Percentiles rank a stretch among this genome's conserved stretches.
Conservation (phyloP, 306 rosid species). For the Cicer pinnatifidum region DNA sequence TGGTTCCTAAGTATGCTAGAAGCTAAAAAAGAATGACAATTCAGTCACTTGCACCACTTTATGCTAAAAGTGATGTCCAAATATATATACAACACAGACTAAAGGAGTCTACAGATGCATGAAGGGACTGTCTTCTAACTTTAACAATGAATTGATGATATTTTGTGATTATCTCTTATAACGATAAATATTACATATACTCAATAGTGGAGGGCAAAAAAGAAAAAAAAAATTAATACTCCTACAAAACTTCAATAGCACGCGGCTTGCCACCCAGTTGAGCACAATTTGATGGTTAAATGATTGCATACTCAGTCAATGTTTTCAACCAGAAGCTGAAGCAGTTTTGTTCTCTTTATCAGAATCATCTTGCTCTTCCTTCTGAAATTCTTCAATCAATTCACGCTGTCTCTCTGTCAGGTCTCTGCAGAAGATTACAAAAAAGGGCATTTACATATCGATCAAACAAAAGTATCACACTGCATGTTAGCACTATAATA, state of each 20-base stretch:
- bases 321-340: conserved; percentile 60
- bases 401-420: conserved; percentile 81
- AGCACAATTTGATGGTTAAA: not conserved
- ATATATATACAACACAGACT: conserved; percentile 42
- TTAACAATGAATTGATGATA: conserved; percentile 14
- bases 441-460: conserved; percentile 11
- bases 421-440: conserved; percentile 51
- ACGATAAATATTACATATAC: conserved; percentile 46
- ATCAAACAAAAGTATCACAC: no score
- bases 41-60: conserved; percentile 27
- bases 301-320: not conserved
- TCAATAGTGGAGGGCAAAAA: conserved; percentile 23
- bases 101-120: conserved; percentile 28
- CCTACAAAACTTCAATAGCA: conserved; percentile 63
- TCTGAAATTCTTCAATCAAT: conserved; percentile 76
- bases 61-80: not conserved
- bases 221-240: conserved; percentile 35
- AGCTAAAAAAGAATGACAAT: not conserved
- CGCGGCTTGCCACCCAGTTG: conserved; percentile 13
- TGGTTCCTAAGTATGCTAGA: not conserved
- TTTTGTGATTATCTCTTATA: conserved; percentile 22
- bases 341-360: conserved; percentile 55
- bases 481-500: no score
- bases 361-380: conserved; percentile 68
- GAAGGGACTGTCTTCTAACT: conserved; percentile 32